phyloP scores from a whole-genome alignment of 306 rosid genomes.

The Lathyrus tuberosus region DNA sequence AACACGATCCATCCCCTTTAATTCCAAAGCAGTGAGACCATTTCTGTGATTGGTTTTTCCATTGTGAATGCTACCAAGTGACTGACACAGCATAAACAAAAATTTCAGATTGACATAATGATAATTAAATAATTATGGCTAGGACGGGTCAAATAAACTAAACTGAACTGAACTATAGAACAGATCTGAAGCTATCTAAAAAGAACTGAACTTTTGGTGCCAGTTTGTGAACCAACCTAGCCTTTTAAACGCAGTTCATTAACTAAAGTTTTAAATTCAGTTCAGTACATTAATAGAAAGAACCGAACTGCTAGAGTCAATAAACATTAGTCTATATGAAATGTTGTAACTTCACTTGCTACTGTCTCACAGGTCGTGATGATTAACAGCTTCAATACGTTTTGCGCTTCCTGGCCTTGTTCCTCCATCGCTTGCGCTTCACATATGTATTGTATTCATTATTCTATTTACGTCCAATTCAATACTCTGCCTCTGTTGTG shows the following conservation, averaged over 20 bases:
- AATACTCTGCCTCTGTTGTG: background rate
- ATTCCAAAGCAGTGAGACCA: too few species aligned
- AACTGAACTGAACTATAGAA: conserved; percentile 1
- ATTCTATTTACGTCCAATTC: background rate
- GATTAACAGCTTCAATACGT: background rate
- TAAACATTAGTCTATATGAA: background rate
- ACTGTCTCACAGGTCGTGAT: background rate
- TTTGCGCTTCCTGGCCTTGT: conserved; percentile 1
- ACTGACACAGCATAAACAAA: too few species aligned
- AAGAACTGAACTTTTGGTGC: background rate
- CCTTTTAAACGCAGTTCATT: background rate
- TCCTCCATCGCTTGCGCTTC: background rate
- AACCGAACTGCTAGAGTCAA: background rate
- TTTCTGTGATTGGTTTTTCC: too few species aligned
- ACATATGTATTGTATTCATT: background rate
- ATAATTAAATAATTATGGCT: conserved; percentile 17
- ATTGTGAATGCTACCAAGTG: too few species aligned
- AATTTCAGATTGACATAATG: too few species aligned
- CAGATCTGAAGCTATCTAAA: background rate
- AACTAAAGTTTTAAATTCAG: conserved; percentile 5
- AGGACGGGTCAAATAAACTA: background rate
- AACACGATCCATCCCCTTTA: too few species aligned
- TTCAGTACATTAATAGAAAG: background rate
- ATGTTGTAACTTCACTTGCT: background rate
- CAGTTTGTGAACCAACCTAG: background rate